Evolutionary conservation across 2,329 filamentous ascomycete species (phyloP).

Genomic region (Fusarium tupiense): DNA sequence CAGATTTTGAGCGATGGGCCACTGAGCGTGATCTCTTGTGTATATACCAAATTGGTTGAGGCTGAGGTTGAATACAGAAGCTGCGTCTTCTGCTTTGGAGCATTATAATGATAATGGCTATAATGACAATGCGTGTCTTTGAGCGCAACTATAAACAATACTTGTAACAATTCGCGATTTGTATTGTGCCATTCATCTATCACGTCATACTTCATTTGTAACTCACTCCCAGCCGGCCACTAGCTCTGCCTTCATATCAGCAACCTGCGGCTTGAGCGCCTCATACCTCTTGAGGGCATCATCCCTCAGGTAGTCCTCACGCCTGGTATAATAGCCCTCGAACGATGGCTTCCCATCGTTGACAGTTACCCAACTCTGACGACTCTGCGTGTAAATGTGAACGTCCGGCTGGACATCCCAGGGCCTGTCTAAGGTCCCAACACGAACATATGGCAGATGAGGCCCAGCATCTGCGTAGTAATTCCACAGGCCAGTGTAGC

Average conservation of each 20-base stretch:
- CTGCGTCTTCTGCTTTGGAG: constrained; percentile 27
- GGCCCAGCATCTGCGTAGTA: constrained; percentile 50
- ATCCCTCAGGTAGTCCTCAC: constrained; percentile 46
- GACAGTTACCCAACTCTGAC: constrained; percentile 51
- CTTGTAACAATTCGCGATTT: background rate
- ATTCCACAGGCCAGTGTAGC: constrained; percentile 53
- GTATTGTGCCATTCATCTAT: background rate
- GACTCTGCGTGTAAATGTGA: constrained; percentile 56
- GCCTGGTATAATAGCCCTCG: constrained; percentile 48
- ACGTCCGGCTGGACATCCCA: constrained; percentile 54
- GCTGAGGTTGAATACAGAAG: constrained; percentile 36
- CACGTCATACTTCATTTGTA: background rate
- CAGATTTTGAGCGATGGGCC: constrained; percentile 23
- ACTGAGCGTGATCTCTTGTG: constrained; percentile 20
- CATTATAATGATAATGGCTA: constrained; percentile 22
- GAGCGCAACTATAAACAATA: background rate
- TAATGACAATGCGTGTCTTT: constrained; percentile 15
- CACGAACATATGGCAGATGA: constrained; percentile 51
- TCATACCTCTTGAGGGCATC: constrained; percentile 46
- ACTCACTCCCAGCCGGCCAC: constrained; percentile 9
- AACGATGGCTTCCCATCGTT: constrained; percentile 50
- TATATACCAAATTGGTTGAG: constrained; percentile 38
- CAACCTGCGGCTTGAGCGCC: constrained; percentile 36
- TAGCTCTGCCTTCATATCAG: constrained; percentile 31
- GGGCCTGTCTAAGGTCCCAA: constrained; percentile 56